These are phyloP conservation scores for Anisodus acutangulus DNA, from an alignment of 257 asterid species.

Conservation along the genomic window DNA sequence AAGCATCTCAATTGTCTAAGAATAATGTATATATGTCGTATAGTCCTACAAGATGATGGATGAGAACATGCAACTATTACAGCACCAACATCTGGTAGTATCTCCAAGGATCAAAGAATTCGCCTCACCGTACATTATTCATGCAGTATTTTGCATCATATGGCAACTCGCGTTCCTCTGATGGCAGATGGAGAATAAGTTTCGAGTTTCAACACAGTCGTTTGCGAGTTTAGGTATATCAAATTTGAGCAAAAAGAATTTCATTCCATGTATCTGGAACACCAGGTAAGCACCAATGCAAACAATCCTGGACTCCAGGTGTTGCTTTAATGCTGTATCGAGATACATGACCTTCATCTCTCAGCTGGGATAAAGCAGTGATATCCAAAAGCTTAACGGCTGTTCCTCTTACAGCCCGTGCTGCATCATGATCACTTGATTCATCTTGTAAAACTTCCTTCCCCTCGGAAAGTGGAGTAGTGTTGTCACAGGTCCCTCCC, in stretches of 20 bases:
- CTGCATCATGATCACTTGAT: conserved; percentile 70
- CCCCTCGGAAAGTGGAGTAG: conserved; percentile 75
- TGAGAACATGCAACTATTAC: neutral
- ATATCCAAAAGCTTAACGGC: conserved; percentile 67
- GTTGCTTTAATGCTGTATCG: conserved; percentile 82
- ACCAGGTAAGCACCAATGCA: conserved; percentile 98
- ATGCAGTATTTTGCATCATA: neutral
- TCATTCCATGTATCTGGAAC: conserved; percentile 96
- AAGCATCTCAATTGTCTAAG: neutral
- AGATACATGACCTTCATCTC: conserved; percentile 94
- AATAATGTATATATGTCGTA: neutral
- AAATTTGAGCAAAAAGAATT: conserved; percentile 70
- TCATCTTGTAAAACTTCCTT: conserved; percentile 70
- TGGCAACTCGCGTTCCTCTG: neutral
- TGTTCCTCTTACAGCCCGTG: conserved; percentile 76
- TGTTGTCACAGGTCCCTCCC: conserved; percentile 92
- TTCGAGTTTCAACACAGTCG: neutral
- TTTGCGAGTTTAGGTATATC: neutral
- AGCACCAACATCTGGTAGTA: neutral
- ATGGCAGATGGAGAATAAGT: neutral
- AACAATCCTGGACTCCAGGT: conserved; percentile 86
- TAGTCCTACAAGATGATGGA: neutral
- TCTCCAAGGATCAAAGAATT: neutral
- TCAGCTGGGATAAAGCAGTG: conserved; percentile 75
- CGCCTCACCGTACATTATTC: neutral